phyloP scores from a whole-genome alignment of 768 basidiomycete genomes.

The Lactarius deliciosus region DNA sequence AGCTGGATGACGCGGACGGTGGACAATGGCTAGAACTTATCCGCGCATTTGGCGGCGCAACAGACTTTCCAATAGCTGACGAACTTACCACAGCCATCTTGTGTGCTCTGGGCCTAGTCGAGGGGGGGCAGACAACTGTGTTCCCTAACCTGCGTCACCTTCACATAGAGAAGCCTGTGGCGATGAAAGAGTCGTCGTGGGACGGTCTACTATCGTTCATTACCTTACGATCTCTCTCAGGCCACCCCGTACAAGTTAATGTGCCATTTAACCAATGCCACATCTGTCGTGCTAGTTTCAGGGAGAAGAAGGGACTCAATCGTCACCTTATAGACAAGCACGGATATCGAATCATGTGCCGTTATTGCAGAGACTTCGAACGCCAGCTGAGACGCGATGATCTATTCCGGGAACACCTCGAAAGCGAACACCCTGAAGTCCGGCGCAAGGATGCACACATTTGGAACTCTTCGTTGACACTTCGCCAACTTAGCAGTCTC shows the following conservation, averaged over 20 bases:
- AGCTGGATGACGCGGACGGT: background rate
- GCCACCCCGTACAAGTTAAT: background rate
- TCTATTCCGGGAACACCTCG: background rate
- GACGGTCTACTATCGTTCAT: background rate
- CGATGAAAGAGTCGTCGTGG: background rate
- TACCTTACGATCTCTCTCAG: background rate
- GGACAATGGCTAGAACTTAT: background rate
- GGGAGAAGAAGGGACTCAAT: rapidly evolving
- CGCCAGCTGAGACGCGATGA: background rate
- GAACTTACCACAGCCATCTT: background rate
- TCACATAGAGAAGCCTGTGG: background rate
- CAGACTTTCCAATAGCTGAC: background rate
- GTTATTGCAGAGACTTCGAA: background rate
- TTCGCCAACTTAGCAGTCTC: background rate
- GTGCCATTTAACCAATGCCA: background rate
- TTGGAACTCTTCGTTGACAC: background rate
- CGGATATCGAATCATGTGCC: background rate
- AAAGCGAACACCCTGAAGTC: background rate
- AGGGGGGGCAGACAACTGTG: background rate
- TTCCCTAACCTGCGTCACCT: background rate
- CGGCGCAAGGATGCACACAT: background rate
- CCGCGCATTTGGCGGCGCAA: background rate
- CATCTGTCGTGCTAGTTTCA: background rate
- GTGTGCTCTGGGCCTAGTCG: background rate
- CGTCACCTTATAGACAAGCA: background rate